Conservation (phyloP, 768 basidiomycete species). For the Astraeus odoratus region DNA sequence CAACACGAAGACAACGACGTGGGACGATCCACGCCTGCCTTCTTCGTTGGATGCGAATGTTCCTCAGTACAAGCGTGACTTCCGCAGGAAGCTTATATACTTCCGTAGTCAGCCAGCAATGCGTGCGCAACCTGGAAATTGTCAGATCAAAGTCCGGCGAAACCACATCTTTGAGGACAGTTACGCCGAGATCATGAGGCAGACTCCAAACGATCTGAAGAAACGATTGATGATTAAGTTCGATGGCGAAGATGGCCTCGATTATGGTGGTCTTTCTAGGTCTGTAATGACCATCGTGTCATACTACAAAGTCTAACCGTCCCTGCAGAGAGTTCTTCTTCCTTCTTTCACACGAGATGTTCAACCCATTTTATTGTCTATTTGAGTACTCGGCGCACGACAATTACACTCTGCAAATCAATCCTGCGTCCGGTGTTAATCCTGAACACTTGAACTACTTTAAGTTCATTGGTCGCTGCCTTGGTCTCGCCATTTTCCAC, state of each 20-base stretch:
- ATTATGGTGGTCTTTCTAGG: slow-evolving; percentile 98
- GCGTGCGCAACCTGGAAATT: slow-evolving; percentile 96
- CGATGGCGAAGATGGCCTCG: slow-evolving; percentile 96
- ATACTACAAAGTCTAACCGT: slow-evolving; percentile 5
- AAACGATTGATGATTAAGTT: slow-evolving; percentile 99
- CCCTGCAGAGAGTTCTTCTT: slow-evolving; percentile 94
- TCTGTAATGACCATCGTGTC: slow-evolving; percentile 28
- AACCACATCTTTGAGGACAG: slow-evolving; percentile 99
- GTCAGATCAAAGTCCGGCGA: slow-evolving; percentile 96
- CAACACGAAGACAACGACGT: slow-evolving; percentile 99
- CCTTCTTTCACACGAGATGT: slow-evolving; percentile 99
- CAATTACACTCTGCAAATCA: slow-evolving; percentile 99
- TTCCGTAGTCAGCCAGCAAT: slow-evolving; percentile 98
- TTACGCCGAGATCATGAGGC: slow-evolving; percentile 99
- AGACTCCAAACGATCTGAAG: slow-evolving; percentile 97
- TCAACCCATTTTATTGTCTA: slow-evolving; percentile 99
- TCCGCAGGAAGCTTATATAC: slow-evolving; percentile 97
- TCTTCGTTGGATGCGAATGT: slow-evolving; percentile 95
- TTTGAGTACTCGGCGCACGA: slow-evolving; percentile 99
- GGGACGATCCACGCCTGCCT: slow-evolving; percentile 97
- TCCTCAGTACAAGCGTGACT: slow-evolving; percentile 99
- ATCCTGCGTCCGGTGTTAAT: slow-evolving; percentile 96
- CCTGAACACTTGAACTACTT: slow-evolving; percentile 99
- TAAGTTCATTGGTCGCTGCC: slow-evolving; percentile 96
- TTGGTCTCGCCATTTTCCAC: slow-evolving; percentile 97